phyloP scores from a whole-genome alignment of 345 rosid genomes.

The Cardamine resedifolia region DNA sequence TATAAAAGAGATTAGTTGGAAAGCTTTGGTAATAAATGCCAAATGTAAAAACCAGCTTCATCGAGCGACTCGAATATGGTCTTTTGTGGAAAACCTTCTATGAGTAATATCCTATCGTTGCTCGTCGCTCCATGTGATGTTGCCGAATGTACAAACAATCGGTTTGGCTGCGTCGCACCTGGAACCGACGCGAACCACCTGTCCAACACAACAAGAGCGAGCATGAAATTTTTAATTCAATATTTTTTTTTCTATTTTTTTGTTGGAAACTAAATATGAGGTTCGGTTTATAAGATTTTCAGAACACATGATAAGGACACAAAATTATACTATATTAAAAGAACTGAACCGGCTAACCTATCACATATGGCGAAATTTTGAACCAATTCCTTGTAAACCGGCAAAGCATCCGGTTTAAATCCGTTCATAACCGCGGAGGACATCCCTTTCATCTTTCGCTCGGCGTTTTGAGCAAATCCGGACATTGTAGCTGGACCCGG shows the following conservation, averaged over 20 bases:
- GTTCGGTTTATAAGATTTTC: too few relatives aligned
- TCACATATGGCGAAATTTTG: slow-evolving; percentile 64
- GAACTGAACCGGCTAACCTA: slow-evolving; percentile 14
- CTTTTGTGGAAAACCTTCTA: slow-evolving; percentile 61
- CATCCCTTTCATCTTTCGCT: slow-evolving; percentile 46
- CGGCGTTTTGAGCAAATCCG: slow-evolving; percentile 68
- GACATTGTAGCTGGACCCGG: slow-evolving; percentile 51
- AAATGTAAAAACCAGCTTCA: slow-evolving; percentile 52
- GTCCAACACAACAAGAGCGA: not conserved
- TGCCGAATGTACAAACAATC: slow-evolving; percentile 58
- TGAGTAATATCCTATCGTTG: slow-evolving; percentile 43
- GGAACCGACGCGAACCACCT: slow-evolving; percentile 71
- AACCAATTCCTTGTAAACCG: slow-evolving; percentile 58
- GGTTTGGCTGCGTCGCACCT: slow-evolving; percentile 62
- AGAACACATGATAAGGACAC: too few relatives aligned
- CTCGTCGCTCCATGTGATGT: slow-evolving; percentile 62
- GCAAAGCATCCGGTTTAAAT: slow-evolving; percentile 57
- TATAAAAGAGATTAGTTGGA: slow-evolving; percentile 60
- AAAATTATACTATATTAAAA: too few relatives aligned
- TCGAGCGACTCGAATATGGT: slow-evolving; percentile 61
- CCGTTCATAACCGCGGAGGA: slow-evolving; percentile 73
- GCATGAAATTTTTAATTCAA: too few relatives aligned
- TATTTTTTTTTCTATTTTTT: too few relatives aligned
- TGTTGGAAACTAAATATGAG: too few relatives aligned
- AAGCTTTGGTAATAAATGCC: slow-evolving; percentile 54